Base-by-base conservation (phyloP, 2,329 filamentous ascomycete species). In the Sarocladium kiliense region DNA sequence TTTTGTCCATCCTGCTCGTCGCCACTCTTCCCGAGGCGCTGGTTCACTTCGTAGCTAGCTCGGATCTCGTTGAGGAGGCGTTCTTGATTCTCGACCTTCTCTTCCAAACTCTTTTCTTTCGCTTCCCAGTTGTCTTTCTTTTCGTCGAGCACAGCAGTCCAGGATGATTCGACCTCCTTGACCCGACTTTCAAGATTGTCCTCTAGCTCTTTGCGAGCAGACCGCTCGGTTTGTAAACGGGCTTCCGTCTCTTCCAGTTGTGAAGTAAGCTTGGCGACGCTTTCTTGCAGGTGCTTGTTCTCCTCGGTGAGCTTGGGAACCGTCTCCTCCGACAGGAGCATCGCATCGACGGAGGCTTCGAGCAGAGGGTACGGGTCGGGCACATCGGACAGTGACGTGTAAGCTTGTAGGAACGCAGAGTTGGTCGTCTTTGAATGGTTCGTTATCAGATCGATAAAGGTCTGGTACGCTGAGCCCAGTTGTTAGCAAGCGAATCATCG, bases 81-180 rank as follows among this genome's bases (percentile, higher is more conserved):
- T 50, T 99, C 94, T 67, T 99, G 93, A 63, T 88, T 95, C 69
- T 97, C 93, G 2, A 96, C 79, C 73, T 97, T 97, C 63, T 97
- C 93, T 65, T 96, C 91, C 57, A 97, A 73, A 26, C 83, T 85
- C 74, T 89, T 89, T 74, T 99, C 94, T 68, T 96, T 97, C 9
- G 93, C 86, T 54, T 88, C 86, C 94, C 94, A 99, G 66, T 99
- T 99, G 69, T 93, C 91, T 64, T 90, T 88, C 73, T 96, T 97
- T 77, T 99, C 94, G 56, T 89, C 86, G 53, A 99, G 70, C 3
- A 97, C 92, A 23, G 90, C 91, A 12, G 84, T 82, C 93, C 94
- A 99, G 2, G 91, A 94, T 14, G 83, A 76, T 71, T 97, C 91
- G 2, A 97, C 86, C 60, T 96, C 92, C 71, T 92, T 95, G 57